phyloP scores from a whole-genome alignment of 1,139 yeast species.

The Casaregolazyma lundiana region DNA sequence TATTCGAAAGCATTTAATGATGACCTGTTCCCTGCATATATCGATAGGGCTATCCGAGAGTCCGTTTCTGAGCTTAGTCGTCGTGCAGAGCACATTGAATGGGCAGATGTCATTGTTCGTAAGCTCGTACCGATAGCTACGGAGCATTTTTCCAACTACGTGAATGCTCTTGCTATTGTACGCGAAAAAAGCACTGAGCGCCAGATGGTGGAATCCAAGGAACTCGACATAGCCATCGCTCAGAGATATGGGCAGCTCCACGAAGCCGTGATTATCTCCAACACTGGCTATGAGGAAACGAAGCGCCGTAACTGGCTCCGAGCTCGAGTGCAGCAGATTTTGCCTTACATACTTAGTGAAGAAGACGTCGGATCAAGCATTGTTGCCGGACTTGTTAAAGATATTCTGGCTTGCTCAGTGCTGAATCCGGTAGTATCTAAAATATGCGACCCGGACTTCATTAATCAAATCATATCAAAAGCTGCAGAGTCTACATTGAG shows the following conservation, averaged over 20 bases:
- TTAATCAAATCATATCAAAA: constrained; percentile 61
- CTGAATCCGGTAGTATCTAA: constrained; percentile 52
- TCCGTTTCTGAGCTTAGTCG: constrained; percentile 41
- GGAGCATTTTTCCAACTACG: constrained; percentile 55
- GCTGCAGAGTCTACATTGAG: constrained; percentile 62
- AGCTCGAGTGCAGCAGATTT: constrained; percentile 38
- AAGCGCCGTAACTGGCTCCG: constrained; percentile 54
- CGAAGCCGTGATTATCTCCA: constrained; percentile 50
- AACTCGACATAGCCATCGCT: constrained; percentile 55
- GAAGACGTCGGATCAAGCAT: constrained; percentile 50
- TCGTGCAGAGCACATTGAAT: constrained; percentile 45
- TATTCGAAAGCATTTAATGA: constrained; percentile 47
- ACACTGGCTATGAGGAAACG: constrained; percentile 36
- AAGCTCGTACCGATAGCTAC: constrained; percentile 61
- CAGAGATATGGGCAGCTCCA: constrained; percentile 61
- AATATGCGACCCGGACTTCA: constrained; percentile 70
- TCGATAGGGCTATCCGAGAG: constrained; percentile 46
- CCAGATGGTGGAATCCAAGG: constrained; percentile 40
- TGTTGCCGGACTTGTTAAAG: constrained; percentile 51
- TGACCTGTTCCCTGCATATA: constrained; percentile 48
- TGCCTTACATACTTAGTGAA: constrained; percentile 48
- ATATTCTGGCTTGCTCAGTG: constrained; percentile 56
- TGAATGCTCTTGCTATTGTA: constrained; percentile 44
- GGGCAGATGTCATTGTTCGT: constrained; percentile 54
- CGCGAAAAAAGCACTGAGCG: constrained; percentile 27